Conservation (phyloP, 768 basidiomycete genomes). For the Hemileccinum rubropunctum region DNA sequence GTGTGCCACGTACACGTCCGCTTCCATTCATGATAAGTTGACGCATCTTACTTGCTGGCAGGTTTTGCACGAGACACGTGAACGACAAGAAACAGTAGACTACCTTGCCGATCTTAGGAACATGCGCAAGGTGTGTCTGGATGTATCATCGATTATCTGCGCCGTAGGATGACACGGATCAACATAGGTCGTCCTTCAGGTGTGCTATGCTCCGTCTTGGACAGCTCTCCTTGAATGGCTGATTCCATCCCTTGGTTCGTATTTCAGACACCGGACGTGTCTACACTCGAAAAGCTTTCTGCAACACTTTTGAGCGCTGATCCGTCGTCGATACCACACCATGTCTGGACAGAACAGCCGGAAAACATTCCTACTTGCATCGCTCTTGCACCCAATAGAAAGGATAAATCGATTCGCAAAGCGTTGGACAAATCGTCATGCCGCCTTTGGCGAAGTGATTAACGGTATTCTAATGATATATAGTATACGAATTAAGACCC, state of each 20-base stretch:
- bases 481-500: background rate
- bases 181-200: constrained; percentile 41
- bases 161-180: background rate
- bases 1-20: background rate
- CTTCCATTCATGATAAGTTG: background rate
- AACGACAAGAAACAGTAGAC: constrained; percentile 35
- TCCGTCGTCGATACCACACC: constrained; percentile 33
- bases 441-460: constrained; percentile 35
- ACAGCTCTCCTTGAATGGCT: background rate
- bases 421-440: constrained; percentile 41
- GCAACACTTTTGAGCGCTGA: constrained; percentile 20
- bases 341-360: constrained; percentile 45
- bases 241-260: too few relatives aligned
- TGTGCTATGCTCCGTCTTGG: constrained; percentile 6
- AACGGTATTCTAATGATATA: background rate
- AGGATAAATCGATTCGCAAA: constrained; percentile 37
- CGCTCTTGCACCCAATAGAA: constrained; percentile 42
- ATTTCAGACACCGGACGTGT: constrained; percentile 32
- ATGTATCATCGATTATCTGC: background rate
- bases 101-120: constrained; percentile 38
- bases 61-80: constrained; percentile 41
- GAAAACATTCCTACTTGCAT: constrained; percentile 42
- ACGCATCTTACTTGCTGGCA: constrained; percentile 6
- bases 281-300: constrained; percentile 33
- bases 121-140: constrained; percentile 40